A percentile compares a stretch with the other conserved stretches of the same genome.
These are phyloP conservation scores for Phyllosticta capitalensis DNA, from an alignment of 2,329 filamentous ascomycete genomes.

Conservation along the genomic window DNA sequence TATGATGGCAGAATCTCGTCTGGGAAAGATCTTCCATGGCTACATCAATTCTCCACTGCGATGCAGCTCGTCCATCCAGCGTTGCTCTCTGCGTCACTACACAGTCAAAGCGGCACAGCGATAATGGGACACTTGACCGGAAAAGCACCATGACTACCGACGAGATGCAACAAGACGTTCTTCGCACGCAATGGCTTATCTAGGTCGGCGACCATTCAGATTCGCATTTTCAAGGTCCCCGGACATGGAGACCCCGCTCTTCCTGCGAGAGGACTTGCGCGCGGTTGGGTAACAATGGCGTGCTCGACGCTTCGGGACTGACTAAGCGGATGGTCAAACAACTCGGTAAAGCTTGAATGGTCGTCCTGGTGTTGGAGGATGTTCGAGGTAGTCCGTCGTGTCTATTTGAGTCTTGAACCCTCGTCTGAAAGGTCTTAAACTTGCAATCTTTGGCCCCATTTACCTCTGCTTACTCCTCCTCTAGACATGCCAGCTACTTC, in stretches of 20 bases:
- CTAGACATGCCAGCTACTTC: not conserved
- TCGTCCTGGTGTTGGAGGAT: not conserved
- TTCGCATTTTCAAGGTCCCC: not conserved
- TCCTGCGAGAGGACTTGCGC: not conserved
- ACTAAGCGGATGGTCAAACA: conserved; percentile 2
- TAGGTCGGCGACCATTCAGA: not conserved
- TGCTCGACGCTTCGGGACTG: conserved; percentile 1
- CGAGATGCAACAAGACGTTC: not conserved
- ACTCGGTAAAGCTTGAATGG: not conserved
- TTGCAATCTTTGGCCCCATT: not conserved
- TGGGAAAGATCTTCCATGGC: not conserved
- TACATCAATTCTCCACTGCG: not conserved
- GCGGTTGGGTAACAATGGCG: not conserved
- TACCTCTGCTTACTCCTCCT: not conserved
- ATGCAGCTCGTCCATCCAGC: not conserved
- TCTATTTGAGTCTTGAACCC: not conserved
- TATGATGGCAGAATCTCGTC: not conserved
- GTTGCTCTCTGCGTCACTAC: not conserved
- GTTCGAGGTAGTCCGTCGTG: too few species aligned
- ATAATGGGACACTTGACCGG: not conserved
- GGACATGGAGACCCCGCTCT: not conserved
- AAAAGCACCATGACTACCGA: not conserved
- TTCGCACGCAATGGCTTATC: conserved; percentile 6
- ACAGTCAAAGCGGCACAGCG: not conserved
- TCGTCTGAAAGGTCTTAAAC: not conserved